Conservation (phyloP, 805 yeast genomes). For the Candida stauntonica region DNA sequence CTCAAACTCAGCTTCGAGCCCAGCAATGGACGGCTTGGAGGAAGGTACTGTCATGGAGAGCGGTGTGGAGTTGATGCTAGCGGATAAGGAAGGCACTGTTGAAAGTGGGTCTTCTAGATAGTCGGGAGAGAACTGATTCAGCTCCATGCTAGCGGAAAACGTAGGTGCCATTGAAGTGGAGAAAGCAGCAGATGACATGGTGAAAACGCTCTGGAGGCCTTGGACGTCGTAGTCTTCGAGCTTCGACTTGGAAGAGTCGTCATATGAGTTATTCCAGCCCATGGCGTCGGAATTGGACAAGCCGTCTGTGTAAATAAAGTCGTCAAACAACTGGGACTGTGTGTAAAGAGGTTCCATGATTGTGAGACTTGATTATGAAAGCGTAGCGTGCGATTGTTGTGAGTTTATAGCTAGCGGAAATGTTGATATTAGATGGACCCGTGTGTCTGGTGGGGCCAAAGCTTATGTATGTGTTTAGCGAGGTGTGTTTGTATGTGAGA, state of each 20-base stretch:
- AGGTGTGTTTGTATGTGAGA: too few relatives aligned
- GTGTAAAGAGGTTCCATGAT: constrained; percentile 1
- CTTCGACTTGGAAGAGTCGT: neutral
- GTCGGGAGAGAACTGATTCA: constrained; percentile 3
- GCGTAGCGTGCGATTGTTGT: too few relatives aligned
- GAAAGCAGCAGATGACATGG: neutral
- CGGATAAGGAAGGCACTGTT: constrained; percentile 8
- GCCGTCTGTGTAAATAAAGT: neutral
- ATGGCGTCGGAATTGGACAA: too few relatives aligned
- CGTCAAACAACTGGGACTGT: constrained; percentile 1
- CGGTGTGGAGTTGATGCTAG: constrained; percentile 13
- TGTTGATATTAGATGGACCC: too few relatives aligned
- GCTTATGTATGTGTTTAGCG: too few relatives aligned
- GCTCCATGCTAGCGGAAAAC: constrained; percentile 1
- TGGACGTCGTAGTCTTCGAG: constrained; percentile 1
- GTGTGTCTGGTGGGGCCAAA: too few relatives aligned
- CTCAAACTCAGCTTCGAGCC: neutral
- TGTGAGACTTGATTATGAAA: neutral
- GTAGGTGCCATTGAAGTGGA: neutral
- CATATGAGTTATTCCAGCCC: neutral
- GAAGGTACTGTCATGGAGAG: constrained; percentile 1
- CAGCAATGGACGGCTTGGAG: neutral
- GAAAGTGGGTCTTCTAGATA: constrained; percentile 5
- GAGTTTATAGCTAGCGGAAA: too few relatives aligned
- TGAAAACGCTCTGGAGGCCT: constrained; percentile 4